These are phyloP conservation scores for Agaricales sp. DNA, from an alignment of 1,284 basidiomycete species.

Conservation along the genomic window DNA sequence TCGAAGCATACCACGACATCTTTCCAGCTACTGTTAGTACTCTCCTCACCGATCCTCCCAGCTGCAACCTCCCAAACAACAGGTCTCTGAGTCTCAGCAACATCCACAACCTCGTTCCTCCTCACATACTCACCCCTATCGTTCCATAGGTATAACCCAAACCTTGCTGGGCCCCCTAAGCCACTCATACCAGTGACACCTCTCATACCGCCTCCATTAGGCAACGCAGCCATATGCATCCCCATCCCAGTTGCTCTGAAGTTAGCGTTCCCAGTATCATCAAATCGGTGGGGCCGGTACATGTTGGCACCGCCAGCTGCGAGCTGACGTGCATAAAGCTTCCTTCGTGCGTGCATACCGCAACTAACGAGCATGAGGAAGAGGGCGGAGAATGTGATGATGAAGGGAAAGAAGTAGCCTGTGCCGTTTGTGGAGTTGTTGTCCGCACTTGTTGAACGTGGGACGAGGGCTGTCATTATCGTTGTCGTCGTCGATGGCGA, in stretches of 20 bases:
- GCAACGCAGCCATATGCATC: too few species aligned
- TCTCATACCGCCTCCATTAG: too few species aligned
- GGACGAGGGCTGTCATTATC: not conserved
- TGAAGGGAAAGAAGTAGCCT: not conserved
- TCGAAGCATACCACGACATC: not conserved
- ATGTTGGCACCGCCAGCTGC: too few species aligned
- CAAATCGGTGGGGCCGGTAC: too few species aligned
- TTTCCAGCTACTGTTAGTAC: not conserved
- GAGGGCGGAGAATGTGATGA: not conserved
- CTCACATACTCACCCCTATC: too few species aligned
- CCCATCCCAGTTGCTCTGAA: too few species aligned
- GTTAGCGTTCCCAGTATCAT: too few species aligned
- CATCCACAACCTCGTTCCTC: not conserved
- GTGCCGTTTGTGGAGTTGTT: not conserved
- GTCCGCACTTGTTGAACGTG: not conserved
- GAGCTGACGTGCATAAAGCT: too few species aligned
- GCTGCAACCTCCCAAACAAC: not conserved
- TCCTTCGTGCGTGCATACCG: too few species aligned
- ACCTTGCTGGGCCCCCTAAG: too few species aligned
- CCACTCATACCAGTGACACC: too few species aligned
- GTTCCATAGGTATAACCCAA: too few species aligned
- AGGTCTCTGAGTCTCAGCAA: not conserved
- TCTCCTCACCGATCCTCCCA: not conserved
- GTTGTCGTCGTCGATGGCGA: not conserved
- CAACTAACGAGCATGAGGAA: not conserved